These are phyloP conservation scores for Fraxinus greggii DNA, from an alignment of 305 asterid genomes.

Conservation along the genomic window DNA sequence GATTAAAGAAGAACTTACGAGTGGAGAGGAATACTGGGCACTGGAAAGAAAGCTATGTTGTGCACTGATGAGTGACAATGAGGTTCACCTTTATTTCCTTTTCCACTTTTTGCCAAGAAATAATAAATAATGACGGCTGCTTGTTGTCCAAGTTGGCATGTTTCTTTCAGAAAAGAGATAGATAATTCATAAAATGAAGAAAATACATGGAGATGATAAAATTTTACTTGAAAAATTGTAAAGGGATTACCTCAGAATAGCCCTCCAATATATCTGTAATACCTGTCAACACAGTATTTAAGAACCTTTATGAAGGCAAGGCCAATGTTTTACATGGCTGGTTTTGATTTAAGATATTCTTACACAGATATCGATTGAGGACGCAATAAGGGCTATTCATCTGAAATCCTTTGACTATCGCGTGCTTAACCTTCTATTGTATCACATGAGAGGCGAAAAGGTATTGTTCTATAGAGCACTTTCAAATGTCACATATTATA, in stretches of 20 bases:
- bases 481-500: neutral
- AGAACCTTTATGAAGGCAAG: neutral
- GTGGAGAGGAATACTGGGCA: constrained; percentile 84
- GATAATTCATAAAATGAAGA: neutral
- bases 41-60: constrained; percentile 83
- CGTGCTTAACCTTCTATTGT: constrained; percentile 77
- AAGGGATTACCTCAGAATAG: neutral
- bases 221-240: neutral
- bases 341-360: constrained; percentile 29
- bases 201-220: neutral
- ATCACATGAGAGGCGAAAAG: constrained; percentile 71
- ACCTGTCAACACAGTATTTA: neutral
- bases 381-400: constrained; percentile 69
- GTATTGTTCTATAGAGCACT: constrained; percentile 33
- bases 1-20: constrained; percentile 62
- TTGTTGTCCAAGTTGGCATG: neutral
- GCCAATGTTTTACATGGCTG: constrained; percentile 19
- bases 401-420: constrained; percentile 92
- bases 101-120: constrained; percentile 9
- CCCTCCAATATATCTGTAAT: neutral
- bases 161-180: neutral
- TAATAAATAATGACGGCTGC: neutral
- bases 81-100: constrained; percentile 38
- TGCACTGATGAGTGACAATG: constrained; percentile 49
- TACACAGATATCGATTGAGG: constrained; percentile 65